Evolutionary conservation across 257 asterid species (phyloP).

Genomic region (Solanum pennellii): DNA sequence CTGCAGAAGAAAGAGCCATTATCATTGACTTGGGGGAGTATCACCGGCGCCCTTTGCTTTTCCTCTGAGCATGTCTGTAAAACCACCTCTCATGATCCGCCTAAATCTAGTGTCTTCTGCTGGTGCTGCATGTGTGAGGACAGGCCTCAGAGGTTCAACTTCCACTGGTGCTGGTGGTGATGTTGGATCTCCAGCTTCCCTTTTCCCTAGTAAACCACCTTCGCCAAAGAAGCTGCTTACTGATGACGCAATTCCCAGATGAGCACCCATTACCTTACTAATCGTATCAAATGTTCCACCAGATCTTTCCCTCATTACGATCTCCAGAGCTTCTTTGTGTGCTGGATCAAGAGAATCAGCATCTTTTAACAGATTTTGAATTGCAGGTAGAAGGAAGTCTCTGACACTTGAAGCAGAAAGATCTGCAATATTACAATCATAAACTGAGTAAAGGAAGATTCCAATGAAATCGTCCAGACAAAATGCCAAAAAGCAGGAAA

Average conservation of each 20-base stretch:
- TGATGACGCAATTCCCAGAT: slow-evolving; percentile 73
- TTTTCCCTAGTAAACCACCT: slow-evolving; percentile 71
- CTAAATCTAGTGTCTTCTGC: slow-evolving; percentile 80
- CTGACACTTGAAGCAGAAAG: slow-evolving; percentile 62
- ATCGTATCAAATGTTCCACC: slow-evolving; percentile 78
- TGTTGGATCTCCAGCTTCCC: slow-evolving; percentile 39
- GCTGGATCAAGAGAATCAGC: slow-evolving; percentile 95
- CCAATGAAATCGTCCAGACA: not conserved
- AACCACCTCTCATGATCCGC: slow-evolving; percentile 88
- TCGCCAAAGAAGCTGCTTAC: slow-evolving; percentile 88
- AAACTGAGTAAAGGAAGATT: not conserved
- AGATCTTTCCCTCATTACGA: slow-evolving; percentile 78
- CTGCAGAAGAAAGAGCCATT: not conserved
- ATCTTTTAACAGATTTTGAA: slow-evolving; percentile 82
- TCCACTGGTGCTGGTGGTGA: slow-evolving; percentile 19
- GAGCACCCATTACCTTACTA: slow-evolving; percentile 94
- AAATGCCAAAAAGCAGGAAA: not conserved
- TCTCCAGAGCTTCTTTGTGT: slow-evolving; percentile 97
- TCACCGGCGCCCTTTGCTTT: slow-evolving; percentile 55
- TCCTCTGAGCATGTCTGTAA: slow-evolving; percentile 86
- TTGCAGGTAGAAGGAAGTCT: slow-evolving; percentile 80
- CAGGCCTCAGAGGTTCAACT: slow-evolving; percentile 23
- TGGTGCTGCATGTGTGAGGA: slow-evolving; percentile 26
- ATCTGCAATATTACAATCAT: slow-evolving; percentile 32
- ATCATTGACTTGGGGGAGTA: slow-evolving; percentile 27